These are phyloP conservation scores for Epichloe brachyelytri DNA, from an alignment of 2,329 filamentous ascomycete species.

Conservation along the genomic window DNA sequence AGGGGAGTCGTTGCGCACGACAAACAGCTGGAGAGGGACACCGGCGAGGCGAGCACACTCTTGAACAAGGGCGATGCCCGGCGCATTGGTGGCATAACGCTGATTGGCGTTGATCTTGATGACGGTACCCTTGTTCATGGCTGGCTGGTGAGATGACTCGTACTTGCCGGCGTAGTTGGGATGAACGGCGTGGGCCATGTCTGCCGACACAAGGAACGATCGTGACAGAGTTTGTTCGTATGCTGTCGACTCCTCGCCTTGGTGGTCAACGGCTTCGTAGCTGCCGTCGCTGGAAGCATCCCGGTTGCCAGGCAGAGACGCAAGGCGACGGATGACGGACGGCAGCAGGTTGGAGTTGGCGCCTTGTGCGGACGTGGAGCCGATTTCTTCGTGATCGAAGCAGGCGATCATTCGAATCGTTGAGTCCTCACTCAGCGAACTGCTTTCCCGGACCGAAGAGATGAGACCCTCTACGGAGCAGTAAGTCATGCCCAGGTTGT, in stretches of 20 bases:
- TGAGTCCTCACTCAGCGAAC: constrained; percentile 59
- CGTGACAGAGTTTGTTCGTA: constrained; percentile 87
- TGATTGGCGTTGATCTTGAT: constrained; percentile 98
- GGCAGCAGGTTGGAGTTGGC: constrained; percentile 88
- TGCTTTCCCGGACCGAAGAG: constrained; percentile 52
- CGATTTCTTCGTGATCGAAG: constrained; percentile 98
- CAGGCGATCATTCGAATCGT: constrained; percentile 84
- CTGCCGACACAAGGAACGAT: constrained; percentile 88
- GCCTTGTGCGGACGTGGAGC: constrained; percentile 82
- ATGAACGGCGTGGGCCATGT: constrained; percentile 95
- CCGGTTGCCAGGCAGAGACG: constrained; percentile 55
- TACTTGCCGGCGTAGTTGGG: constrained; percentile 92
- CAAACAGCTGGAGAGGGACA: constrained; percentile 88
- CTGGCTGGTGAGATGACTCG: constrained; percentile 77
- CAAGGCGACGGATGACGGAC: constrained; percentile 73
- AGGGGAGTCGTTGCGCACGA: constrained; percentile 93
- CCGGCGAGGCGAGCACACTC: constrained; percentile 63
- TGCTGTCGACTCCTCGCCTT: constrained; percentile 58
- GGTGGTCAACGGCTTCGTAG: constrained; percentile 44
- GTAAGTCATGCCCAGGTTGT: constrained; percentile 95
- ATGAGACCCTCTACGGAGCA: constrained; percentile 81
- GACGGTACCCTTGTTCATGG: constrained; percentile 93
- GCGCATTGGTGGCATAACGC: constrained; percentile 90
- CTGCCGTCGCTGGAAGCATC: constrained; percentile 53
- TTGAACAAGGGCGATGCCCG: constrained; percentile 84